A percentile compares a stretch with the other conserved stretches of the same genome.
phyloP scores from a whole-genome alignment of 768 basidiomycete species.

The Boletus subcaerulescens region DNA sequence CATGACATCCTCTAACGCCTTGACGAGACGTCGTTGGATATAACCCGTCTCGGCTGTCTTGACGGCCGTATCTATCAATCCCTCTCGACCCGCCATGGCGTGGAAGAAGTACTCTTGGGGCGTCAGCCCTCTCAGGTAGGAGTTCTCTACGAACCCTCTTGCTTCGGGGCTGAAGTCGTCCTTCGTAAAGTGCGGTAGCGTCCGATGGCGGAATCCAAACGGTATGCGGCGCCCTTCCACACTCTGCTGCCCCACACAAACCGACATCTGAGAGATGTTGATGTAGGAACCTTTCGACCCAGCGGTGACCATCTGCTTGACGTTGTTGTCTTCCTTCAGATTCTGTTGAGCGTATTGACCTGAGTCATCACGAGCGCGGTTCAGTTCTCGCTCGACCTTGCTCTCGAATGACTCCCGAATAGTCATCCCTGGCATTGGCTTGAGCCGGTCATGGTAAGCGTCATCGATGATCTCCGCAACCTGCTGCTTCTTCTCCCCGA shows the following conservation, averaged over 20 bases:
- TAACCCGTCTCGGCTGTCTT: conserved; percentile 99
- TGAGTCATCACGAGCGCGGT: conserved; percentile 91
- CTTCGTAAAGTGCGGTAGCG: conserved; percentile 95
- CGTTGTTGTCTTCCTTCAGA: conserved; percentile 98
- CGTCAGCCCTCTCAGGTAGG: conserved; percentile 92
- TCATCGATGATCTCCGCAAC: conserved; percentile 79
- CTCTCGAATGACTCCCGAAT: conserved; percentile 98
- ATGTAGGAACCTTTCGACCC: conserved; percentile 99
- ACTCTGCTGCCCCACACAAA: conserved; percentile 96
- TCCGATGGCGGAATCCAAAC: conserved; percentile 96
- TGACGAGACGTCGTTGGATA: conserved; percentile 96
- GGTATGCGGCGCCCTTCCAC: conserved; percentile 98
- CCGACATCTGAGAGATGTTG: conserved; percentile 99
- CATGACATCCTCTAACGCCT: conserved; percentile 96
- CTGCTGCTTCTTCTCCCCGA: conserved; percentile 73
- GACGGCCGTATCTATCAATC: conserved; percentile 98
- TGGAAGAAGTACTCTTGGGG: conserved; percentile 99
- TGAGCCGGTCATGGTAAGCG: conserved; percentile 83
- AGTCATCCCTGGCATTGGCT: conserved; percentile 95
- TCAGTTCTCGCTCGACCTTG: conserved; percentile 84
- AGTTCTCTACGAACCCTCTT: conserved; percentile 98
- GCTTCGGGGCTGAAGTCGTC: conserved; percentile 98
- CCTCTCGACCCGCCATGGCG: conserved; percentile 99
- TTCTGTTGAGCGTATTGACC: conserved; percentile 97
- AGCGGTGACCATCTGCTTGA: conserved; percentile 99